phyloP scores from a whole-genome alignment of 75 land plant genomes.

The Sequoia sempervirens region DNA sequence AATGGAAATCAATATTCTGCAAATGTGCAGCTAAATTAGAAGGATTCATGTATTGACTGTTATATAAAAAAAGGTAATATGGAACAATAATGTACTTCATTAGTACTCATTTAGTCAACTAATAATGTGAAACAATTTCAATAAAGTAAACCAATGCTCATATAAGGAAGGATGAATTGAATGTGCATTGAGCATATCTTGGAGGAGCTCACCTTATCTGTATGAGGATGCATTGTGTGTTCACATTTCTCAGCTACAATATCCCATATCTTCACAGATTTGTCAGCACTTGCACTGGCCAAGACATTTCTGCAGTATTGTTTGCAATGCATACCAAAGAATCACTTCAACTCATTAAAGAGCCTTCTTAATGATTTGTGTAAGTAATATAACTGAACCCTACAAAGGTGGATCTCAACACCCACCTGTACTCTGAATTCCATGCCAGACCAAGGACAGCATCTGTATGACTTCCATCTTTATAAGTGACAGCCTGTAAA shows the following conservation, averaged over 20 bases:
- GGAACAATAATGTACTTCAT: background rate
- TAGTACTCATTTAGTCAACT: background rate
- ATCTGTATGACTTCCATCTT: conserved; percentile 75
- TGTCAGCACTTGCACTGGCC: conserved; percentile 95
- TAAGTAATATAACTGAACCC: background rate
- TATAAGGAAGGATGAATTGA: background rate
- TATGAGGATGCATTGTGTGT: conserved; percentile 66
- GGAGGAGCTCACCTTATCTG: conserved; percentile 53
- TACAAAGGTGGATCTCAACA: background rate
- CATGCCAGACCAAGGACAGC: conserved; percentile 91
- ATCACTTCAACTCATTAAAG: background rate
- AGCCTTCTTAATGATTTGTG: background rate
- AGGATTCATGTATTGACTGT: background rate
- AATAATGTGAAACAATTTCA: background rate
- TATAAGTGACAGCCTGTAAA: conserved; percentile 9
- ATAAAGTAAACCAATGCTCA: background rate
- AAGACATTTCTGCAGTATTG: conserved; percentile 66
- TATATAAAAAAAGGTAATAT: background rate
- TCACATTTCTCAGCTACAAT: conserved; percentile 65
- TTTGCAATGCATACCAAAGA: conserved; percentile 1
- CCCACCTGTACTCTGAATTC: conserved; percentile 79
- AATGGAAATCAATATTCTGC: background rate
- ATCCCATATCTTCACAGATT: conserved; percentile 87
- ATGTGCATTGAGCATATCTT: background rate
- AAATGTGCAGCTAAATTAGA: background rate